Conservation (phyloP, 257 asterid genomes). For the Ehretia macrophylla region DNA sequence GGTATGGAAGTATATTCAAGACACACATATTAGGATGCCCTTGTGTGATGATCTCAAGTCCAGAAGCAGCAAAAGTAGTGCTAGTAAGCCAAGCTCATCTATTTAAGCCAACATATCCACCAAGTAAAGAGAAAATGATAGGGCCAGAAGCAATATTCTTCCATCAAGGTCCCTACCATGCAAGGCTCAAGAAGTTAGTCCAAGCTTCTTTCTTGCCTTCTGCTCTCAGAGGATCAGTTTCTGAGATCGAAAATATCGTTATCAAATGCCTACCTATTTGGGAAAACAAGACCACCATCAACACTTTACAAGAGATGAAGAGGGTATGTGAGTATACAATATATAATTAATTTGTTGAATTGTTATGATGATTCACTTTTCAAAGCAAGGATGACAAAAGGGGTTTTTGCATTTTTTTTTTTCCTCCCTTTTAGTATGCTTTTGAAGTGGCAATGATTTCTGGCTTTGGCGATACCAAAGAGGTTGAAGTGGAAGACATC, state of each 20-base stretch:
- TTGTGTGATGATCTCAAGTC: conserved; percentile 70
- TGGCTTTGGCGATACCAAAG: conserved; percentile 38
- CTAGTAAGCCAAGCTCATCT: conserved; percentile 60
- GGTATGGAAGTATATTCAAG: conserved; percentile 69
- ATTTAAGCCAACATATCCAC: conserved; percentile 69
- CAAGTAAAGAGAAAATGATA: conserved; percentile 53
- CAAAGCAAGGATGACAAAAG: too few species aligned
- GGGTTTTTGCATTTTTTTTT: too few species aligned
- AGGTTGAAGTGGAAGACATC: conserved; percentile 37
- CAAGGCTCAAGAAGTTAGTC: conserved; percentile 46
- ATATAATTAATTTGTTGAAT: neutral
- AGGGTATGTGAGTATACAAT: conserved; percentile 25
- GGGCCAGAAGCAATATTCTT: conserved; percentile 71
- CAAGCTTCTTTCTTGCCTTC: conserved; percentile 46
- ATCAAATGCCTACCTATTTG: conserved; percentile 35
- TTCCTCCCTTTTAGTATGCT: conserved; percentile 38
- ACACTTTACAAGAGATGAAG: conserved; percentile 55
- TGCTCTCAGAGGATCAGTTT: conserved; percentile 28
- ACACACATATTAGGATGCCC: conserved; percentile 72
- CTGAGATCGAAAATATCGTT: conserved; percentile 38
- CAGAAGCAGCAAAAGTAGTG: conserved; percentile 54
- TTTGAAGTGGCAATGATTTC: conserved; percentile 69
- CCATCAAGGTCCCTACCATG: conserved; percentile 60
- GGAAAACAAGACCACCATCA: conserved; percentile 28
- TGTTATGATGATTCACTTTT: too few species aligned